Evolutionary conservation across 805 yeast genomes (phyloP).

Genomic region (Candida sakaeoensis): DNA sequence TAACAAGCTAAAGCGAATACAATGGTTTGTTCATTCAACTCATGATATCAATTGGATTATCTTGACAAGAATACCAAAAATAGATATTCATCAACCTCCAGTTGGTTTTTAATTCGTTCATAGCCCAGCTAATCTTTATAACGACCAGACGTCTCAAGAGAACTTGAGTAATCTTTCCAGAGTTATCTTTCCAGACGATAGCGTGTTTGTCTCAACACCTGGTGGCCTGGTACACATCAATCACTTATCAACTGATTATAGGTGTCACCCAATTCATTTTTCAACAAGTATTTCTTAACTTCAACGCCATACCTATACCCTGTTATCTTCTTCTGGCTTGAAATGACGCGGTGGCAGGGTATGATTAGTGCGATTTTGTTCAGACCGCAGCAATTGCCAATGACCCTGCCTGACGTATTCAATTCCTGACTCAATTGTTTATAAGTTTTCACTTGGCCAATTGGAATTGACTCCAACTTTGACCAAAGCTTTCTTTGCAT

Average conservation of each 20-base stretch:
- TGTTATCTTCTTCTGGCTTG: slow-evolving; percentile 25
- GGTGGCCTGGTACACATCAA: background rate
- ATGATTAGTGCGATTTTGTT: slow-evolving; percentile 37
- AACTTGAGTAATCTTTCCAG: no score
- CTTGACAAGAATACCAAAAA: no score
- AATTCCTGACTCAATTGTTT: slow-evolving; percentile 26
- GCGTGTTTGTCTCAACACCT: no score
- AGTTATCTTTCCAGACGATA: no score
- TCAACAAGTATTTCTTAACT: slow-evolving; percentile 25
- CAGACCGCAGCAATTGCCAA: slow-evolving; percentile 39
- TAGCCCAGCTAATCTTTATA: no score
- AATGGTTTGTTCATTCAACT: no score
- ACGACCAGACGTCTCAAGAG: no score
- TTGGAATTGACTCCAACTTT: slow-evolving; percentile 21
- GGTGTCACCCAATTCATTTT: slow-evolving; percentile 12
- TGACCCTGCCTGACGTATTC: slow-evolving; percentile 32
- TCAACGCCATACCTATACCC: slow-evolving; percentile 39
- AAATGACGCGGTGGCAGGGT: slow-evolving; percentile 43
- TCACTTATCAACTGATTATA: slow-evolving; percentile 1
- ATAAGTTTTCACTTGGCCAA: slow-evolving; percentile 31
- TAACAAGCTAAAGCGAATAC: no score
- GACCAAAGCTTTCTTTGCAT: slow-evolving; percentile 39
- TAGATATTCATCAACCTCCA: no score
- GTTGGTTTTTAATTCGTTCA: no score
- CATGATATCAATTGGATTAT: no score